These are phyloP conservation scores for Lepiota brunneoincarnata DNA, from an alignment of 768 basidiomycete genomes.

Conservation along the genomic window DNA sequence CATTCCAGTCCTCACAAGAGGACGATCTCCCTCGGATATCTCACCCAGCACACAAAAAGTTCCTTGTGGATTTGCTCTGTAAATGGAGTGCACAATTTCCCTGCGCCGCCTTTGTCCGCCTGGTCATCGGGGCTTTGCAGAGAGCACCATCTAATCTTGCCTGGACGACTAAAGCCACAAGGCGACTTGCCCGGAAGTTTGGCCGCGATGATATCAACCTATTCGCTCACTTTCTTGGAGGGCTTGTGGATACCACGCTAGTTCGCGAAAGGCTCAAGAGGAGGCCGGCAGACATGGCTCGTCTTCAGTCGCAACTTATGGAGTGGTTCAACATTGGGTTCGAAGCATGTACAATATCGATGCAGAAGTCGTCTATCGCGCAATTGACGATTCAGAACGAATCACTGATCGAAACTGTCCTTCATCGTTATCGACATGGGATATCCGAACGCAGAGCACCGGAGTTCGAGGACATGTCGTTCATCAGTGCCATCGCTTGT, in stretches of 20 bases:
- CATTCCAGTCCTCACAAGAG: conserved; percentile 27
- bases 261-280: neutral
- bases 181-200: conserved; percentile 8
- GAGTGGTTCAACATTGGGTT: conserved; percentile 8
- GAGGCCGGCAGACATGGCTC: neutral
- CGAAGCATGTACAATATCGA: neutral
- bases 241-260: neutral
- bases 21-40: conserved; percentile 20
- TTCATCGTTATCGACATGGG: neutral
- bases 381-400: neutral
- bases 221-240: neutral
- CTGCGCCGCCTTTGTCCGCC: conserved; percentile 27
- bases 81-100: conserved; percentile 32
- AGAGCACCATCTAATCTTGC: conserved; percentile 9
- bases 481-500: neutral
- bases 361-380: neutral
- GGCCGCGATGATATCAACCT: conserved; percentile 1
- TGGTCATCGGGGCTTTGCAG: conserved; percentile 29
- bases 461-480: neutral
- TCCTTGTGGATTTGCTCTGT: conserved; percentile 42
- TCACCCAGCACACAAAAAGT: conserved; percentile 44
- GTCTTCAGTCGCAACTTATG: neutral
- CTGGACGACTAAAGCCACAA: conserved; percentile 15
- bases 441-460: neutral
- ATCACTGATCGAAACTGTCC: neutral